These are phyloP conservation scores for Tritrichomonas foetus DNA, from an alignment of 208 protist genomes.

Conservation along the genomic window DNA sequence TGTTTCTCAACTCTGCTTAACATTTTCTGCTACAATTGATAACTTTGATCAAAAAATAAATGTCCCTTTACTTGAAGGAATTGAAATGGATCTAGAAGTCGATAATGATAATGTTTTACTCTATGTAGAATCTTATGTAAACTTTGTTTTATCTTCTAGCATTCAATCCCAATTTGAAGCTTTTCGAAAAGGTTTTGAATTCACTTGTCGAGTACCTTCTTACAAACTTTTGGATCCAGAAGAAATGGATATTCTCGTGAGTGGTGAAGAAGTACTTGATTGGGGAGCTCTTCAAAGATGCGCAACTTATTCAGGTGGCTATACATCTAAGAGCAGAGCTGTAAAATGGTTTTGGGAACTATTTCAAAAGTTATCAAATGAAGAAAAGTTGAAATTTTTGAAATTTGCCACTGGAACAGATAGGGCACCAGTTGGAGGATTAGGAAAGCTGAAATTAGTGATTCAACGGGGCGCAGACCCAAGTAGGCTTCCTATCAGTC, in stretches of 20 bases:
- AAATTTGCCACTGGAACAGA: slow-evolving; percentile 62
- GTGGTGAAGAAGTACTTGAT: slow-evolving; percentile 7
- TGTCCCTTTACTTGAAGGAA: slow-evolving; percentile 41
- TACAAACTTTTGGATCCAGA: not conserved
- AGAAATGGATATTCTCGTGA: not conserved
- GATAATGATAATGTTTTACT: slow-evolving; percentile 51
- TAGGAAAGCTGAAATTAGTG: not conserved
- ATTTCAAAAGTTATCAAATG: slow-evolving; percentile 52
- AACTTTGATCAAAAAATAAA: slow-evolving; percentile 15
- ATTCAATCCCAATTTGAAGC: not conserved
- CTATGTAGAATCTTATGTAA: slow-evolving; percentile 47
- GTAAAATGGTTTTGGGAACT: slow-evolving; percentile 63
- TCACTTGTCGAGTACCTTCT: not conserved
- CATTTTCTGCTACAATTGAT: slow-evolving; percentile 39
- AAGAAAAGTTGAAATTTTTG: slow-evolving; percentile 59
- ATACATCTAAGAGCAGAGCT: slow-evolving; percentile 26
- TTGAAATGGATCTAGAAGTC: slow-evolving; percentile 29
- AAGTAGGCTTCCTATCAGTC: slow-evolving; percentile 64
- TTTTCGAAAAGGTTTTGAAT: not conserved
- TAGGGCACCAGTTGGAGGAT: not conserved
- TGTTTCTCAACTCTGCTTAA: not conserved
- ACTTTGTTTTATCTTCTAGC: not conserved
- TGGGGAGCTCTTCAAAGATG: not conserved
- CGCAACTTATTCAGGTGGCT: slow-evolving; percentile 56
- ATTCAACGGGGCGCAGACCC: slow-evolving; percentile 47